Evolutionary conservation across 345 rosid genomes (phyloP), one percentile per base, ranked within the genome.

Genomic region (Passiflora organensis): DNA sequence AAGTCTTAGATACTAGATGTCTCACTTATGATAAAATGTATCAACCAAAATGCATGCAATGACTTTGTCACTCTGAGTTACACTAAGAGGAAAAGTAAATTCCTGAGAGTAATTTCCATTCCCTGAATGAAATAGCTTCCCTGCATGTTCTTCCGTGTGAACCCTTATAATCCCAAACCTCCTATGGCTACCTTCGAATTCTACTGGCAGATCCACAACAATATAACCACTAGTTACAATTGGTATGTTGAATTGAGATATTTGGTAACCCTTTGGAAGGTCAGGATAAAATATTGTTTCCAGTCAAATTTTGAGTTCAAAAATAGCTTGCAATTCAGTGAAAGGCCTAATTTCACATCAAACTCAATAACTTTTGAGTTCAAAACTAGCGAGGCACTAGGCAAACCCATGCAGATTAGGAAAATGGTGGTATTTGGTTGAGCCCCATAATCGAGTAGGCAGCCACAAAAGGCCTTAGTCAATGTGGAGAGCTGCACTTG

Each of bases 131-230:
- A 91, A 76, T 10, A 88, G 71, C 80, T 91, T 88, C 50, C 96
- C 96, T 8, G 96, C 96, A 77, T 91, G 96, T 73, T 91, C 98
- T 73, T 91, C 98, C 94, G 88, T 88, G 71, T 88, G 95, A 82
- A 91, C 88, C 66, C 96, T 79, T 44, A 96, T 91, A 59, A 88
- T 73, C 59, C 95, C 95, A 61, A 91, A 91, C 62, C 80, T 81
- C 82, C 78, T 82, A 36, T 86, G 95, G 11, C 94, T 91, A 53
- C 98, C 95, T 59, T 96, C 95, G 76, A 78, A 82, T 62, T 93
- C 99, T 57, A 88, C 64, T 0, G 96, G 95, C 49, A 93, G 78
- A 71, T 93, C 96, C 78, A 88, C 67, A 67, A 88, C 95, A 62
- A 93, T 57, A 53, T 69, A 70, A 21, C 99, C 99, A 22, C 78